phyloP scores from a whole-genome alignment of 257 asterid genomes.

The Solanum appendiculatum region DNA sequence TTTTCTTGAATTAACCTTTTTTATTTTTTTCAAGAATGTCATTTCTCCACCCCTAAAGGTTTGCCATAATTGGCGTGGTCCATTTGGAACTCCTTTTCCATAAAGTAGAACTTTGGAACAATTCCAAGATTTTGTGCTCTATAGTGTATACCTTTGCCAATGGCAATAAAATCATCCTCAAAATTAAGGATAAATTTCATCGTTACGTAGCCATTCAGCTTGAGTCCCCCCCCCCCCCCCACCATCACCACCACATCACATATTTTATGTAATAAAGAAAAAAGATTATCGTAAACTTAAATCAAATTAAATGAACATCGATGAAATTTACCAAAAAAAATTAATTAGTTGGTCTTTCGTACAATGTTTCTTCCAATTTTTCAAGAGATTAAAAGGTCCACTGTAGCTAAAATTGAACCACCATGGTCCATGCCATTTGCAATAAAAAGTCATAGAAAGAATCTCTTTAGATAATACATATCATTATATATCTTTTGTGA shows the following conservation, averaged over 20 bases:
- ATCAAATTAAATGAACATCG: background rate
- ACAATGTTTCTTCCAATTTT: background rate
- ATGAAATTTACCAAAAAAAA: background rate
- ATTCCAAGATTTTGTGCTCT: background rate
- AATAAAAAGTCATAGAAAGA: background rate
- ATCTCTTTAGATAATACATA: background rate
- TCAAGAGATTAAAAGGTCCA: background rate
- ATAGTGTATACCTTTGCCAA: too few relatives aligned
- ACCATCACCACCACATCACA: too few relatives aligned
- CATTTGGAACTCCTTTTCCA: background rate
- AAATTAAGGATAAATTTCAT: background rate
- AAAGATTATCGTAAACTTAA: too few relatives aligned
- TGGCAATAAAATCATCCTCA: background rate
- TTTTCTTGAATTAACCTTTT: background rate
- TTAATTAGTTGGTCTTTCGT: background rate
- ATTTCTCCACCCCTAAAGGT: background rate
- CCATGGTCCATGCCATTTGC: conserved; percentile 11
- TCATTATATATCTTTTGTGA: background rate
- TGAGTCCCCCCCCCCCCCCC: background rate
- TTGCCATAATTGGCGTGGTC: background rate
- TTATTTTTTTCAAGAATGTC: background rate
- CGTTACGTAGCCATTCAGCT: background rate
- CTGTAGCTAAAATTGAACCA: background rate
- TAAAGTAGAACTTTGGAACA: conserved; percentile 1
- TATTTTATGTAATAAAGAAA: too few relatives aligned